These are phyloP conservation scores for Lentinula sp. DNA, from an alignment of 768 basidiomycete species.

Conservation along the genomic window DNA sequence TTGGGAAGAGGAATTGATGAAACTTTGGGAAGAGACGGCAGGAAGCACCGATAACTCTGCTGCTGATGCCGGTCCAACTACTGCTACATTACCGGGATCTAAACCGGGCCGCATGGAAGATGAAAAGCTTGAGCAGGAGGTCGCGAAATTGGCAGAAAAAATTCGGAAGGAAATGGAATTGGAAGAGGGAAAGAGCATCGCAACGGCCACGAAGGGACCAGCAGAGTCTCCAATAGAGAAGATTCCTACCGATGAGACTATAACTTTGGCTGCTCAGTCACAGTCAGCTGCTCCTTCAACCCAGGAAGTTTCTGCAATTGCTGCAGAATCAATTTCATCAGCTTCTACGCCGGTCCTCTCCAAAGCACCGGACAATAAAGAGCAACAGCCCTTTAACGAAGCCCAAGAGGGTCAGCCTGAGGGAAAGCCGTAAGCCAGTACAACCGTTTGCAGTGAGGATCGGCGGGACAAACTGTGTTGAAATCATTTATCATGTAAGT, in stretches of 20 bases:
- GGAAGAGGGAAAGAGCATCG: constrained; percentile 7
- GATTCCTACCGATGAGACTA: constrained; percentile 10
- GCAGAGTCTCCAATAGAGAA: constrained; percentile 17
- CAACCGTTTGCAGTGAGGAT: no score
- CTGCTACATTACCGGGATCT: background rate
- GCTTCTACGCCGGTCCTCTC: no score
- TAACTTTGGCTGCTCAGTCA: no score
- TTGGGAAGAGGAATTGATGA: constrained; percentile 62
- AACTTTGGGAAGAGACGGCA: constrained; percentile 47
- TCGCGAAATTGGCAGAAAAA: constrained; percentile 25
- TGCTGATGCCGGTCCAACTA: background rate
- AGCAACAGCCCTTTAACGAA: no score
- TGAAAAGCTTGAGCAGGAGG: constrained; percentile 20
- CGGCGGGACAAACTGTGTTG: no score
- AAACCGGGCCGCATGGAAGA: constrained; percentile 11
- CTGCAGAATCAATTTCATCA: no score
- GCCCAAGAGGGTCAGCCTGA: no score
- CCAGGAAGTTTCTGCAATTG: no score
- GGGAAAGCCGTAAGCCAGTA: no score
- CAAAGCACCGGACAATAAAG: no score
- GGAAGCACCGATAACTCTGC: background rate
- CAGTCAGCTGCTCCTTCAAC: no score
- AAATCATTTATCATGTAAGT: no score
- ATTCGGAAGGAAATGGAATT: constrained; percentile 24
- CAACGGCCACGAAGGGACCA: constrained; percentile 10